These are phyloP conservation scores for Boletales sp. DNA, from an alignment of 768 basidiomycete species.

Conservation along the genomic window DNA sequence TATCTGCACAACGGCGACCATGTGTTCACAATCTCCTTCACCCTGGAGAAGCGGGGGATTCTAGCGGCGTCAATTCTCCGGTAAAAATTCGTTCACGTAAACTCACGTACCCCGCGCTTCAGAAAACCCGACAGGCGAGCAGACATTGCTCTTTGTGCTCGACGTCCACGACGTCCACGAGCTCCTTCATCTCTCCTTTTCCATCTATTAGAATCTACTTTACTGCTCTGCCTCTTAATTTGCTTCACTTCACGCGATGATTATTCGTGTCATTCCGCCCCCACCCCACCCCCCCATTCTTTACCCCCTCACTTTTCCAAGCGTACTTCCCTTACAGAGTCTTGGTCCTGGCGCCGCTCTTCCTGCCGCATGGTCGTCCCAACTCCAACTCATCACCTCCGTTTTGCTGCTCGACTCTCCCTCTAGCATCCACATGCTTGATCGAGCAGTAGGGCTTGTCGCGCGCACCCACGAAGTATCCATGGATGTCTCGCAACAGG, in stretches of 20 bases:
- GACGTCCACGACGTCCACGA: conserved; percentile 28
- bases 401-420: conserved; percentile 54
- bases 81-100: conserved; percentile 27
- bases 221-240: conserved; percentile 27
- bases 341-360: conserved; percentile 32
- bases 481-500: conserved; percentile 50
- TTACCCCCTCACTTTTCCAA: conserved; percentile 53
- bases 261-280: conserved; percentile 50
- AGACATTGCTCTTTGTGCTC: conserved; percentile 20
- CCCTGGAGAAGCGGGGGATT: conserved; percentile 3
- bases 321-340: conserved; percentile 33
- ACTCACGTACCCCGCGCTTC: conserved; percentile 23
- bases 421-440: conserved; percentile 51
- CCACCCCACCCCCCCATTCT: conserved; percentile 50
- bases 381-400: conserved; percentile 46
- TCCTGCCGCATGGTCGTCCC: conserved; percentile 52
- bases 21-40: too few relatives aligned
- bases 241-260: conserved; percentile 38
- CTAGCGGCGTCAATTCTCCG: too few relatives aligned
- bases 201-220: conserved; percentile 18
- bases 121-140: conserved; percentile 28
- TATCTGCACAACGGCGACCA: too few relatives aligned
- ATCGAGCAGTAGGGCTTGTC: conserved; percentile 56
- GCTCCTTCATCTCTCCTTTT: conserved; percentile 3
- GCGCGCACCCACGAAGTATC: conserved; percentile 55